Evolutionary conservation across 164 flowering plant species (phyloP).

Genomic region (Stephania cephalantha): DNA sequence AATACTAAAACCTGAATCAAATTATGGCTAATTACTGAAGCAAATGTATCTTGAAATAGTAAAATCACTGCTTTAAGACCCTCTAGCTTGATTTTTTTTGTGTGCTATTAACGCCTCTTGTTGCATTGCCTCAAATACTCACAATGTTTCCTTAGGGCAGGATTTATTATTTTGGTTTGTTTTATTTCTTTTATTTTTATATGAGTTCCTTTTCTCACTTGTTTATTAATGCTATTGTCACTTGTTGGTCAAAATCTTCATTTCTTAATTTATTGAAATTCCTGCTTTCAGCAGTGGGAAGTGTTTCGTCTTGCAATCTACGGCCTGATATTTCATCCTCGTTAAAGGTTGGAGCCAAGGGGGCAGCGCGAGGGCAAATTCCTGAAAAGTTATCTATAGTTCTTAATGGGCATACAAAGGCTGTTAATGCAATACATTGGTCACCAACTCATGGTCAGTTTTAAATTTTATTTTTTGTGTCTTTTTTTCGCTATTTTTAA

Average conservation of each 20-base stretch:
- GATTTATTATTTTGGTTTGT: not conserved
- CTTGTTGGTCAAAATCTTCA: not conserved
- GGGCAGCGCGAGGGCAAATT: slow-evolving; percentile 14
- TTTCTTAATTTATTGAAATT: not conserved
- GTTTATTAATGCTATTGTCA: not conserved
- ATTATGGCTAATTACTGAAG: too few species aligned
- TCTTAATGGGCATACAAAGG: slow-evolving; percentile 52
- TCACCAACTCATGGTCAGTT: slow-evolving; percentile 61
- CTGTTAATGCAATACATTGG: slow-evolving; percentile 79
- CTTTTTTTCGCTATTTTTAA: not conserved
- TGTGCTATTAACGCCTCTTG: too few species aligned
- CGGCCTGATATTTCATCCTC: slow-evolving; percentile 38
- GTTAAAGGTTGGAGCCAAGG: slow-evolving; percentile 40
- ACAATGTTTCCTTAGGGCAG: not conserved
- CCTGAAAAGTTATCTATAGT: slow-evolving; percentile 36
- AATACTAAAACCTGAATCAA: too few species aligned
- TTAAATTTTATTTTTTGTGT: not conserved
- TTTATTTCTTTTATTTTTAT: not conserved
- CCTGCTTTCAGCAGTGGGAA: slow-evolving; percentile 41
- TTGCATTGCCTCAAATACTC: too few species aligned
- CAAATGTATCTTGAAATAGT: too few species aligned
- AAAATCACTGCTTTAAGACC: too few species aligned
- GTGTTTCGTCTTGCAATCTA: slow-evolving; percentile 50
- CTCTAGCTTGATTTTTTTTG: too few species aligned
- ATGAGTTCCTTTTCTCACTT: not conserved